Conservation (phyloP, 371 early-diverging fungal genomes). For the Apophysomyces elegans region DNA sequence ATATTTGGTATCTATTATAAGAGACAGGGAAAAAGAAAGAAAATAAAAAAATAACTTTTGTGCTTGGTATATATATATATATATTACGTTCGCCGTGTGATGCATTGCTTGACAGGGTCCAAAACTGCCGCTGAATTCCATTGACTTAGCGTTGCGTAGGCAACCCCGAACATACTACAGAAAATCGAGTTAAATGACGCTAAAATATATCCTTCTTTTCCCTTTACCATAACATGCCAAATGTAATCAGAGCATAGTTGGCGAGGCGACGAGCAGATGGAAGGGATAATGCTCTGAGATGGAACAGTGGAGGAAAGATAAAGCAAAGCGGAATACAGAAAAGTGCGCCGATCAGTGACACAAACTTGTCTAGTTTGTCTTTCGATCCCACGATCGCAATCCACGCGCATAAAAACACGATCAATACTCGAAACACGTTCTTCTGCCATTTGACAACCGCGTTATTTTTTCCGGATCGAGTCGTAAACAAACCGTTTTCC, state of each 20-base stretch:
- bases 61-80: not conserved
- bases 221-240: slow-evolving; percentile 71
- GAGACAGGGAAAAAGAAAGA: not conserved
- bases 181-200: not conserved
- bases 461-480: slow-evolving; percentile 69
- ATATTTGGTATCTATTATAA: slow-evolving; percentile 1
- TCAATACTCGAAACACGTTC: slow-evolving; percentile 75
- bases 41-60: not conserved
- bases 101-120: slow-evolving; percentile 51
- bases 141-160: slow-evolving; percentile 34
- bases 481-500: slow-evolving; percentile 72
- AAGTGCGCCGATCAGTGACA: slow-evolving; percentile 74
- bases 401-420: slow-evolving; percentile 67
- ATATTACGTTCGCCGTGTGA: slow-evolving; percentile 35
- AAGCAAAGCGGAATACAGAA: slow-evolving; percentile 73
- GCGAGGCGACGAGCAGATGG: slow-evolving; percentile 39
- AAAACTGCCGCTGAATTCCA: slow-evolving; percentile 49
- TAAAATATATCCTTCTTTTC: not conserved
- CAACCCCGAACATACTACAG: slow-evolving; percentile 43
- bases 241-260: slow-evolving; percentile 63
- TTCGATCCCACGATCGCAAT: slow-evolving; percentile 77
- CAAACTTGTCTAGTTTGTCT: slow-evolving; percentile 83
- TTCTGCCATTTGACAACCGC: slow-evolving; percentile 86
- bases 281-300: slow-evolving; percentile 64
- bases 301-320: slow-evolving; percentile 86